Conservation (phyloP, 2,329 filamentous ascomycete species). For the Cladobotryum mycophilum region DNA sequence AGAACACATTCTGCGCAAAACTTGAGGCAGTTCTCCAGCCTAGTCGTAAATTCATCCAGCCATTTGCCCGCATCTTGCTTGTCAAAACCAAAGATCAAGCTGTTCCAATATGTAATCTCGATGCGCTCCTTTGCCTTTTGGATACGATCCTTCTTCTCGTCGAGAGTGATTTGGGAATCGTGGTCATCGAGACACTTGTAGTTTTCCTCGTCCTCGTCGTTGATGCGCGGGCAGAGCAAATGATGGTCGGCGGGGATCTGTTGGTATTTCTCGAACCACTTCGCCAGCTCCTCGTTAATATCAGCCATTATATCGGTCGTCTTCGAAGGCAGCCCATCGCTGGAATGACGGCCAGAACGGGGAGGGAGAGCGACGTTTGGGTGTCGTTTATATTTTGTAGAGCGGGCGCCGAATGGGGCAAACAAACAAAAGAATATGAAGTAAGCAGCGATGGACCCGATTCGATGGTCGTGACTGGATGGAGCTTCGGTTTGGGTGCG, state of each 20-base stretch:
- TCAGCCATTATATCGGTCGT: constrained; percentile 30
- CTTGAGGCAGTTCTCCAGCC: constrained; percentile 53
- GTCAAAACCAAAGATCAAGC: constrained; percentile 62
- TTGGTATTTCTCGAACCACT: constrained; percentile 39
- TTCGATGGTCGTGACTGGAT: too few species aligned
- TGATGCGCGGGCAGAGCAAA: constrained; percentile 60
- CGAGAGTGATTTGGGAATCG: constrained; percentile 40
- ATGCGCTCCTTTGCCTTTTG: constrained; percentile 49
- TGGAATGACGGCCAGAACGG: constrained; percentile 1
- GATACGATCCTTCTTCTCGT: constrained; percentile 49
- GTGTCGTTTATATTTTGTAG: too few species aligned
- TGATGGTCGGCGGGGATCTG: constrained; percentile 47
- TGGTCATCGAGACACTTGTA: constrained; percentile 48
- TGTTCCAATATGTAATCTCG: constrained; percentile 59
- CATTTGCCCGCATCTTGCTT: constrained; percentile 54
- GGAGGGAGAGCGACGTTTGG: neutral
- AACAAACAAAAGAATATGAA: too few species aligned
- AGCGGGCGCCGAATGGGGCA: too few species aligned
- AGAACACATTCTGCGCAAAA: constrained; percentile 65
- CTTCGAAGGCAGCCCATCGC: constrained; percentile 7
- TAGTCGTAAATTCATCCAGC: constrained; percentile 51
- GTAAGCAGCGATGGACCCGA: too few species aligned
- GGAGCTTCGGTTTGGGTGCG: too few species aligned
- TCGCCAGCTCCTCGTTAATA: constrained; percentile 33
- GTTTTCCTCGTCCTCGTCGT: constrained; percentile 56